Base-by-base conservation (phyloP, 805 yeast species). In the Yarrowia divulgata region DNA sequence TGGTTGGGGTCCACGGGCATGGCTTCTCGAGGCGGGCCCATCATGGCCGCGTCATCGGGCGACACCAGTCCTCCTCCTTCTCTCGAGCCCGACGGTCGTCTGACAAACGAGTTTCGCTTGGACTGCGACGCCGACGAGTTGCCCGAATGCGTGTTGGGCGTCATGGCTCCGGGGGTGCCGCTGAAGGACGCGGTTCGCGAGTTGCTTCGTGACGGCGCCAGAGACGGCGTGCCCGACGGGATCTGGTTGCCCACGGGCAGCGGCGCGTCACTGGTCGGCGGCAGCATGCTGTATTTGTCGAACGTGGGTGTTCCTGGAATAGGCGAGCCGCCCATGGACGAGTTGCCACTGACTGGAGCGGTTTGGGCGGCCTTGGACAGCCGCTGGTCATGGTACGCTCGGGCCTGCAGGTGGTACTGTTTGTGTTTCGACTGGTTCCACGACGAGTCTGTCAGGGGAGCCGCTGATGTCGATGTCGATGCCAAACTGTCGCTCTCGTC, bases 1-100 rank as follows among this genome's bases (percentile, higher is more conserved):
- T 63, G 68, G n/a, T 48, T 63, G 48, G 68, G 57, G 39, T 63
- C 68, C 16, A 23, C 42, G 2, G 66, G 66, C 40, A 60, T 29
- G 0, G 52, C 34, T 34, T 60, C 66, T 3, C 66, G 39, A 18
- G 66, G 66, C 8, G 66, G 66, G 14, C 66, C 66, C 52, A 60
- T 43, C 12, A 60, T 34, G 4, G 66, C 66, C 2, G 66, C 52
- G 34, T 60, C 66, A 8, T 60, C 66, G 7, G 66, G 66, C 13
- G 66, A 60, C 3, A 9, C 66, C 4, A 35, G 52, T 10, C 66
- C 63, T 40, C 48, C 52, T 23, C 29, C 29, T 23, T 23, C 29
- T 23, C 29, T 23, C 8, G 42, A 32, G 34, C 52, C 52, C 32
- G 66, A 60, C 7, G 66, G 66, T 0, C 66, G 40, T 43, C 66